A percentile compares a stretch with the other conserved stretches of the same genome.
Conservation (phyloP, 1,284 basidiomycete species). For the Ceratobasidium sp. region DNA sequence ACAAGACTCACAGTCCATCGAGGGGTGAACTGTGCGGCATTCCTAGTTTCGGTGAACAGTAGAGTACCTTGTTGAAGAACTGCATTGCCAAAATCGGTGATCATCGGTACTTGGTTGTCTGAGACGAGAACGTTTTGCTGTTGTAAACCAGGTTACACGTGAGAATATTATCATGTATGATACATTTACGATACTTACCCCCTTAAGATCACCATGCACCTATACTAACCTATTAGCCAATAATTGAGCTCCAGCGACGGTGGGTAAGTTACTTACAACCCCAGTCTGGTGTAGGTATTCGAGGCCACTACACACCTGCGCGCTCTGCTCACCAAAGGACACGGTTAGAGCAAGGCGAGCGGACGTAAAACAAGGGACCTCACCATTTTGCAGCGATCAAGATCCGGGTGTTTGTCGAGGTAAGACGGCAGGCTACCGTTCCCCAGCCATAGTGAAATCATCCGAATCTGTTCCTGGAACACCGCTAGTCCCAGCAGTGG, state of each 20-base stretch:
- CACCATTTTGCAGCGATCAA: neutral
- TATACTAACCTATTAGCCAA: neutral
- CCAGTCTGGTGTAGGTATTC: neutral
- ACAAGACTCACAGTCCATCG: neutral
- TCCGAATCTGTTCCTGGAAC: constrained; percentile 1
- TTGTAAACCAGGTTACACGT: neutral
- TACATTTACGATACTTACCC: neutral
- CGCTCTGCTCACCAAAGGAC: neutral
- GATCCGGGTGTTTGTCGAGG: neutral
- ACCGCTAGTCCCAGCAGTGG: neutral
- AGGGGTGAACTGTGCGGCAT: neutral
- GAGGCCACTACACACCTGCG: neutral
- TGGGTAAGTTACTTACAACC: neutral
- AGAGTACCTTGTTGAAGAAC: neutral
- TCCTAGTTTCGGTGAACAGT: neutral
- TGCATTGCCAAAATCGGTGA: constrained; percentile 16
- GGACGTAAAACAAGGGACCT: neutral
- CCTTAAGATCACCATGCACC: constrained; percentile 21
- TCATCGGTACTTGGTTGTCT: neutral
- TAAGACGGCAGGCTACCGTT: constrained; percentile 11
- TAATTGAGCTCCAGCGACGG: too few relatives aligned
- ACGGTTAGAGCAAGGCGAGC: neutral
- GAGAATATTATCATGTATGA: neutral
- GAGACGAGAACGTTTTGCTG: constrained; percentile 5
- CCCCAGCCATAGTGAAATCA: constrained; percentile 4